Evolutionary conservation across 2,329 filamentous ascomycete genomes (phyloP).

Genomic region (Colletotrichum nymphaeae): DNA sequence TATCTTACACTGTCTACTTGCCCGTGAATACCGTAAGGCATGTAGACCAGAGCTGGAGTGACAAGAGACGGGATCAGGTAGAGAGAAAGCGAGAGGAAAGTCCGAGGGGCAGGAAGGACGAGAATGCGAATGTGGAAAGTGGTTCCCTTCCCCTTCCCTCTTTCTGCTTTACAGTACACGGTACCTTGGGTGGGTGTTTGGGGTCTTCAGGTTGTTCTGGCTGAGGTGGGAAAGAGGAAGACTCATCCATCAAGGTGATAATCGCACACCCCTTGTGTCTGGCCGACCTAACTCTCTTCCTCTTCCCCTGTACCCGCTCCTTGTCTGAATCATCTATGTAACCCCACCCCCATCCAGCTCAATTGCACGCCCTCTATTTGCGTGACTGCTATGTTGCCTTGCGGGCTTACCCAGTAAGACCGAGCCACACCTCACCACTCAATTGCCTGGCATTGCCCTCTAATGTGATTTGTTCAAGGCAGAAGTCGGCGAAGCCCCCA

Average conservation of each 20-base stretch:
- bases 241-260: constrained; percentile 25
- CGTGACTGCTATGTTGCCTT: not conserved
- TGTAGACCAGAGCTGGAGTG: not conserved
- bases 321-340: not conserved
- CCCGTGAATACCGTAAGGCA: not conserved
- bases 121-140: constrained; percentile 28
- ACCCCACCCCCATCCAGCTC: not conserved
- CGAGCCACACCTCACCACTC: constrained; percentile 25
- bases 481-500: not conserved
- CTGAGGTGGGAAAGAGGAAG: constrained; percentile 13
- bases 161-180: not conserved
- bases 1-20: too few species aligned
- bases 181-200: not conserved
- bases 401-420: constrained; percentile 27
- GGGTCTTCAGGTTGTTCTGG: constrained; percentile 13
- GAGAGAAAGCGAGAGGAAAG: not conserved
- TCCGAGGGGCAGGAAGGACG: constrained; percentile 8
- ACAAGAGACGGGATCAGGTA: not conserved
- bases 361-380: not conserved
- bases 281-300: constrained; percentile 1
- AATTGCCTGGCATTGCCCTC: constrained; percentile 5
- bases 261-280: not conserved
- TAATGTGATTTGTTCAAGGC: not conserved
- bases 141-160: constrained; percentile 1
- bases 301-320: constrained; percentile 16